A percentile compares a stretch with the other conserved stretches of the same genome.
Evolutionary conservation across 2,329 filamentous ascomycete species (phyloP).

Genomic region (Penicillium decumbens): DNA sequence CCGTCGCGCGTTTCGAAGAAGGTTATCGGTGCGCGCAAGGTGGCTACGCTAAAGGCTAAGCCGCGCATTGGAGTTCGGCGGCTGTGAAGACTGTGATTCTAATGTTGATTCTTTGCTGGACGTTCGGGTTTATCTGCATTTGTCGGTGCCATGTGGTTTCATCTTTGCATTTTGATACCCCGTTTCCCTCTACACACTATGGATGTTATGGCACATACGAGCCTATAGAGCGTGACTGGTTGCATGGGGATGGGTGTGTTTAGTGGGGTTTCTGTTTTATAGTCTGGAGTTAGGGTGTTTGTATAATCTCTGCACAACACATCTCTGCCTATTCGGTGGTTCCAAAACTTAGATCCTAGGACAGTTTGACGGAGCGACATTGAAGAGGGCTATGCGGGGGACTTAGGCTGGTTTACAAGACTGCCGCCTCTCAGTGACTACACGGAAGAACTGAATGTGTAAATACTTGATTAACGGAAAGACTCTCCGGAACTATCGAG

Average conservation of each 20-base stretch:
- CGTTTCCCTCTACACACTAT: neutral
- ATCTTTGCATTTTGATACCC: neutral
- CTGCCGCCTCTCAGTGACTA: neutral
- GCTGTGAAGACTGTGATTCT: slow-evolving; percentile 18
- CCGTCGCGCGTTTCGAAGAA: slow-evolving; percentile 14
- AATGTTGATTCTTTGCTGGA: neutral
- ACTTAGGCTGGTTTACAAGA: neutral
- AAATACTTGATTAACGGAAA: slow-evolving; percentile 23
- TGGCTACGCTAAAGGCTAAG: slow-evolving; percentile 26
- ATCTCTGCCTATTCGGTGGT: neutral
- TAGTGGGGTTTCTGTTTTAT: neutral
- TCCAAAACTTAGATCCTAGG: neutral
- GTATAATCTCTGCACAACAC: neutral
- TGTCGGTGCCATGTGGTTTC: neutral
- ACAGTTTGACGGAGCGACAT: too few species aligned
- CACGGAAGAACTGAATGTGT: slow-evolving; percentile 8
- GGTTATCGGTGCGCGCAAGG: slow-evolving; percentile 21
- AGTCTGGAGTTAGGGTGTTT: neutral
- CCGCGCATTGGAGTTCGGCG: slow-evolving; percentile 36
- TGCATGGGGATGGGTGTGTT: neutral
- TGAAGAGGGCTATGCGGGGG: too few species aligned
- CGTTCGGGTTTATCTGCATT: neutral
- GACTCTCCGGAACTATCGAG: slow-evolving; percentile 20
- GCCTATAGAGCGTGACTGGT: neutral
- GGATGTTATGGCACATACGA: neutral